Evolutionary conservation across 2,329 filamentous ascomycete genomes (phyloP), one percentile per base, ranked within the genome.

Genomic region (Acarospora socialis): DNA sequence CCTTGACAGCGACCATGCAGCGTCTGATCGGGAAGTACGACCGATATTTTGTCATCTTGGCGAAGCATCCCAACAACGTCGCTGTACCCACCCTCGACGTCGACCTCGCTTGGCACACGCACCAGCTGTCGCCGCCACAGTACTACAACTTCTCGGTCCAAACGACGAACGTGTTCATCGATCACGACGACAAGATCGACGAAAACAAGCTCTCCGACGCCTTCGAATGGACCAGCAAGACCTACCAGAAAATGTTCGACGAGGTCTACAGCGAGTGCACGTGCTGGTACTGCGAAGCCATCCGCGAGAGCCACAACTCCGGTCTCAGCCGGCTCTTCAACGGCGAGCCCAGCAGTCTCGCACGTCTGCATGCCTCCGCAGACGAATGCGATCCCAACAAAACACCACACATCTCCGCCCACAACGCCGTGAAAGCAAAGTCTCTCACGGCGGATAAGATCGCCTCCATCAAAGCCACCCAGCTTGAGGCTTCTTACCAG

Each of bases 141-240:
- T 90, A 90, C 54, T 77, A 71, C 44, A 37, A 49, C 3, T 76
- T 68, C 48, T 76, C 69, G 1, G 48, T 64, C 1, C 33, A 30
- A 0, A 50, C 51, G 14, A 65, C 63, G 0, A 38, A 37, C 2
- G 70, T 65, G 29, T 81, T 83, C 46, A 68, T 87, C 43, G 74
- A 86, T 47, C 82, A 92, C 47, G 77, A 90, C 51, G 83, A 92
- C 60, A 87, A 87, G 54, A 73, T 92, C 14, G 72, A 76, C 29
- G 77, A 84, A 45, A 59, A 57, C 9, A 65, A 63, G 29, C 65
- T 92, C 5, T 69, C 69, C 26, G 59, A 61, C 1, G 61, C 65
- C 4, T 90, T 90, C 46, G 71, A 75, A 47, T 81, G 71, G 68
- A 92, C 82, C 0, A 71, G 66, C 46, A 76, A 74, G 43, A 57